Evolutionary conservation across 805 yeast genomes (phyloP), one percentile per base, ranked within the genome.

Genomic region (Lipomyces orientalis): DNA sequence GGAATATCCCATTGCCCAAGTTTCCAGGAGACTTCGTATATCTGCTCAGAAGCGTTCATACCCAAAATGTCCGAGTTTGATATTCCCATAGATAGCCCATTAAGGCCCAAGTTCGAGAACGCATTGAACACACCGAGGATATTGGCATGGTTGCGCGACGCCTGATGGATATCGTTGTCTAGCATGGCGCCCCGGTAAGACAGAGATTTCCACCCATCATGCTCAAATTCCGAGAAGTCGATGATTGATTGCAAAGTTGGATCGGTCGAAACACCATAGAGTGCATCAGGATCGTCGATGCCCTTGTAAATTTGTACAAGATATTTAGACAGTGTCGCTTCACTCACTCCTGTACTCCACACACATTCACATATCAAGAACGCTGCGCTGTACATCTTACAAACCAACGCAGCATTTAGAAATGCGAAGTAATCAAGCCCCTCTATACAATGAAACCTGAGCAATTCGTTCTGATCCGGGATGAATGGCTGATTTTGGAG

Each of bases 1-100:
- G 96, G 91, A 1, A 90, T 68, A 63, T 89, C 89, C 98, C 98
- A 93, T 60, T 86, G 85, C 55, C 84, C 85, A 54, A 93, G 77
- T 74, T 90, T 90, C 92, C 97, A 89, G 0, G 88, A 85, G 86
- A 92, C 88, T 66, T 85, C 87, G 75, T 83, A 90, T 0, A 77
- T 66, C 31, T 76, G 52, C 16, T 67, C 73, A 4, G 51, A 16
- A 14, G 14, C 76, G 29, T 74, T 75, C 10, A 73, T 72, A 6
- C 64, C 60, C 29, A 54, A 12, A 7, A 33, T 35, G 2, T 33
- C 39, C 16, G 62, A 31, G 33, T 59, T 64, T 19, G 61, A 83
- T 76, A n/a, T 86, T 70, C 43, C 80, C 62, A 59, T 81, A 0
- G 93, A 83, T 1, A 88, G 71, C 0, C 93, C 91, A 67, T 80